Percentiles rank a stretch among this genome's conserved stretches.
Evolutionary conservation across 257 asterid genomes (phyloP).

Genomic region (Craterostigma plantagineum): DNA sequence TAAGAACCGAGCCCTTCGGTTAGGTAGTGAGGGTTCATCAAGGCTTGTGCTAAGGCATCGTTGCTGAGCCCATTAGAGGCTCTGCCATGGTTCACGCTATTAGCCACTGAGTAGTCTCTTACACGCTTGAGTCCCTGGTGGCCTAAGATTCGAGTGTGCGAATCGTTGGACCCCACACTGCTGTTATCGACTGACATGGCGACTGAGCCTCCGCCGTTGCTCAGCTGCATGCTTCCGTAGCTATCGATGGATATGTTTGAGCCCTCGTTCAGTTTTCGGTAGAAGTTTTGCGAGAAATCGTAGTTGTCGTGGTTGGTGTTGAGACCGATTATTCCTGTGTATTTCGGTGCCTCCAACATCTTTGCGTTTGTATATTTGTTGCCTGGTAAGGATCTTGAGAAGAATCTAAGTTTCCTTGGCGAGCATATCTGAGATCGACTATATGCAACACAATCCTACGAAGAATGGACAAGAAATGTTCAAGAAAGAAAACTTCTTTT

Average conservation of each 20-base stretch:
- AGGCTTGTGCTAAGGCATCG: constrained; percentile 67
- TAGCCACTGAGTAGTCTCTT: constrained; percentile 52
- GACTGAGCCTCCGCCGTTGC: constrained; percentile 58
- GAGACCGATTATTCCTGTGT: constrained; percentile 37
- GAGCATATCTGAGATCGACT: no score
- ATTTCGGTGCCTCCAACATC: constrained; percentile 59
- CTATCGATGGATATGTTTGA: constrained; percentile 56
- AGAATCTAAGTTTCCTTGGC: no score
- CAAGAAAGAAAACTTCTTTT: no score
- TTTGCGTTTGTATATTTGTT: constrained; percentile 2
- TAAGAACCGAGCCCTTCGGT: constrained; percentile 83
- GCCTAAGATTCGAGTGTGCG: constrained; percentile 43
- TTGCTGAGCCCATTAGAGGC: constrained; percentile 39
- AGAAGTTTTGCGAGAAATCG: constrained; percentile 42
- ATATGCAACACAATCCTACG: no score
- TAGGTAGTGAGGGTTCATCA: constrained; percentile 71
- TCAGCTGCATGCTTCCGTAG: constrained; percentile 55
- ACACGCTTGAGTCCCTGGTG: constrained; percentile 63
- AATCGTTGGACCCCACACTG: constrained; percentile 56
- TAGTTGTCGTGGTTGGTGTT: constrained; percentile 36
- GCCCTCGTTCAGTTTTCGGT: constrained; percentile 57
- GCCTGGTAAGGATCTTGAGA: no score
- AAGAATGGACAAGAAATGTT: no score
- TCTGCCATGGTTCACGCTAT: constrained; percentile 46
- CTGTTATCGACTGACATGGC: constrained; percentile 68